Base-by-base conservation (phyloP, 208 protist species). In the Zelonia costaricensis region DNA sequence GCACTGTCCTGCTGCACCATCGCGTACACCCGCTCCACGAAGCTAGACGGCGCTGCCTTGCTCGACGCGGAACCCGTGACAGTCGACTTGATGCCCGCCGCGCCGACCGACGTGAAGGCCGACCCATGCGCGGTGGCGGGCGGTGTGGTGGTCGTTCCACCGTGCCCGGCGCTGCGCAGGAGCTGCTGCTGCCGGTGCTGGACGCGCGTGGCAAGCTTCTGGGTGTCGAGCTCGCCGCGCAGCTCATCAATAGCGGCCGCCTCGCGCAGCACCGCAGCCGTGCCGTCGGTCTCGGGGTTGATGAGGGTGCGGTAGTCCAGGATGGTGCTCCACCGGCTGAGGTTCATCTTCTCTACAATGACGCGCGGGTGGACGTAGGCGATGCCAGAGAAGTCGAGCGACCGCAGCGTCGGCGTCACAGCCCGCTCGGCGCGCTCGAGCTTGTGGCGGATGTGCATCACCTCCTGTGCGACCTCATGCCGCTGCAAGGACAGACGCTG, bases 301-400 rank as follows among this genome's bases (percentile, higher is more conserved):
- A 73, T 16, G 48, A 65, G 33, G 23, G 39, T 56, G 62, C 65
- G 76, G 62, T 91, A 96, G 62, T 91, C 75, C 1, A 93, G 72
- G 42, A 94, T 80, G n/a, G 77, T 91, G 48, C 58, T 77, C 81
- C 84, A 91, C 23, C 91, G 87, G 44, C 82, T 87, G 8, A 91
- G 55, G 66, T 90, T 91, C 68, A 93, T 85, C 67, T 93, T 84
- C 49, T 84, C 70, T 12, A 89, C 83, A 46, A 96, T 89, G 31
- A 80, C 78, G 20, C 76, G 69, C 28, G 91, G 91, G 73, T 96
- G 84, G 12, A 88, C 76, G 64, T 89, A 93, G 13, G 66, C 58
- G 28, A 91, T 66, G 44, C 78, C 80, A 27, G 86, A 72, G 40
- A 91, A 80, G 12, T 88, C 76, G 16, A 96, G 71, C 16, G 86